These are phyloP conservation scores for Ophiostoma novo-ulmi DNA, from an alignment of 2,329 filamentous ascomycete genomes.

Conservation along the genomic window DNA sequence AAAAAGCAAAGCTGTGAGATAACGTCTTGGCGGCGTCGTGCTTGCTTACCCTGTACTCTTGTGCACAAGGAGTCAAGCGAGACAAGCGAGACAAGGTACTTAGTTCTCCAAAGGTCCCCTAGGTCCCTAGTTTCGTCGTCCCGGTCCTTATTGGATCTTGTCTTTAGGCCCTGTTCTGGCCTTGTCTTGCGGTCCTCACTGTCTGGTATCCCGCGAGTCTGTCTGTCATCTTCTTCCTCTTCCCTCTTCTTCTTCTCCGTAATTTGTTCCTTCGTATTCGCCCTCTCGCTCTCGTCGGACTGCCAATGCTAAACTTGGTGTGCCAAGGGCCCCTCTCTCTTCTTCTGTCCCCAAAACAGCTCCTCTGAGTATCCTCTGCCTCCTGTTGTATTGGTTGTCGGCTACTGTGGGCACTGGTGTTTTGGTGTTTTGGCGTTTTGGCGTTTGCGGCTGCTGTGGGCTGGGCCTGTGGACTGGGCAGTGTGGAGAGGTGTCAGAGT, in stretches of 20 bases:
- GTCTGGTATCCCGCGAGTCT: background rate
- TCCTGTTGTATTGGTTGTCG: background rate
- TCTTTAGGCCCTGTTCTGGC: background rate
- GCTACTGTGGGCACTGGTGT: background rate
- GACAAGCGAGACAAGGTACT: background rate
- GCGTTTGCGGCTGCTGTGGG: constrained; percentile 4
- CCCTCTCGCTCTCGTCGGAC: background rate
- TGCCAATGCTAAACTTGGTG: constrained; percentile 1
- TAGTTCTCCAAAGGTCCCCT: background rate
- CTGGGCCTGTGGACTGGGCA: background rate
- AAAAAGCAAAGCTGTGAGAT: background rate
- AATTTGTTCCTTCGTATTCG: constrained; percentile 14
- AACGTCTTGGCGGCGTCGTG: constrained; percentile 2
- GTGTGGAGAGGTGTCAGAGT: constrained; percentile 12
- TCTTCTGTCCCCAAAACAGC: background rate
- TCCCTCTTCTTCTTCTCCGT: background rate
- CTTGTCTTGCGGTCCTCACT: background rate
- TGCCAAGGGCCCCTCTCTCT: background rate
- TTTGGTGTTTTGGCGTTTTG: background rate
- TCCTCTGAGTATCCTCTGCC: background rate
- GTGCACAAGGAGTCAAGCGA: background rate
- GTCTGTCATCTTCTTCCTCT: background rate
- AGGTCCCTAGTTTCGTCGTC: constrained; percentile 6
- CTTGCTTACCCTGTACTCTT: background rate
- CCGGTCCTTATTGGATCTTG: constrained; percentile 4